phyloP scores from a whole-genome alignment of 2,329 filamentous ascomycete genomes.

The Reticulascus tulasneorum region DNA sequence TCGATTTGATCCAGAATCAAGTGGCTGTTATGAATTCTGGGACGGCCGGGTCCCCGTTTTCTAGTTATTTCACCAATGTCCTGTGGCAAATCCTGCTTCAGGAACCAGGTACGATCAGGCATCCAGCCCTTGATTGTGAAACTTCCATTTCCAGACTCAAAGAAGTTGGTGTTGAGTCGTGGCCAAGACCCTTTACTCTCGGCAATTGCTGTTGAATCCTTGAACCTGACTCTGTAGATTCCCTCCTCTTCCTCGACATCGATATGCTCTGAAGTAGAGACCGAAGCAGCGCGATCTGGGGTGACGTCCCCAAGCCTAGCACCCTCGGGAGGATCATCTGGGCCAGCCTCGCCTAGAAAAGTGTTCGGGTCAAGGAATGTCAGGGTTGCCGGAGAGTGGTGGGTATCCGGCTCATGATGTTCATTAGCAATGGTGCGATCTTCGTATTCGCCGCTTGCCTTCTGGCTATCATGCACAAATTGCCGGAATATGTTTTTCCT shows the following conservation, averaged over 20 bases:
- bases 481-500: slow-evolving; percentile 10
- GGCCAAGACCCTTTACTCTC: slow-evolving; percentile 28
- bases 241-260: neutral
- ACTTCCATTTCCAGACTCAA: slow-evolving; percentile 32
- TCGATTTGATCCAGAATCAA: slow-evolving; percentile 25
- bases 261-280: neutral
- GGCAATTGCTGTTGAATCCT: slow-evolving; percentile 16
- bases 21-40: slow-evolving; percentile 3
- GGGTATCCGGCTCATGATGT: no score
- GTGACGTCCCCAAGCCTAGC: neutral
- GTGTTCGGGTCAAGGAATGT: slow-evolving; percentile 40
- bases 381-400: no score
- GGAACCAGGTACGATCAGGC: slow-evolving; percentile 33
- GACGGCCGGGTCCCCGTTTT: slow-evolving; percentile 12
- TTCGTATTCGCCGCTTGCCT: neutral
- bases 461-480: slow-evolving; percentile 5
- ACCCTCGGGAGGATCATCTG: slow-evolving; percentile 7
- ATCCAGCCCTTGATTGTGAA: slow-evolving; percentile 41
- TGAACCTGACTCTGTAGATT: slow-evolving; percentile 7
- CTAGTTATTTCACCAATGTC: slow-evolving; percentile 26
- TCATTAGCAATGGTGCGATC: neutral
- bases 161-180: slow-evolving; percentile 23
- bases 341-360: slow-evolving; percentile 27
- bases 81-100: slow-evolving; percentile 26
- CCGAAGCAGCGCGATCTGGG: neutral